Base-by-base conservation (phyloP, 1,284 basidiomycete genomes). In the Sanghuangporus sanghuang region DNA sequence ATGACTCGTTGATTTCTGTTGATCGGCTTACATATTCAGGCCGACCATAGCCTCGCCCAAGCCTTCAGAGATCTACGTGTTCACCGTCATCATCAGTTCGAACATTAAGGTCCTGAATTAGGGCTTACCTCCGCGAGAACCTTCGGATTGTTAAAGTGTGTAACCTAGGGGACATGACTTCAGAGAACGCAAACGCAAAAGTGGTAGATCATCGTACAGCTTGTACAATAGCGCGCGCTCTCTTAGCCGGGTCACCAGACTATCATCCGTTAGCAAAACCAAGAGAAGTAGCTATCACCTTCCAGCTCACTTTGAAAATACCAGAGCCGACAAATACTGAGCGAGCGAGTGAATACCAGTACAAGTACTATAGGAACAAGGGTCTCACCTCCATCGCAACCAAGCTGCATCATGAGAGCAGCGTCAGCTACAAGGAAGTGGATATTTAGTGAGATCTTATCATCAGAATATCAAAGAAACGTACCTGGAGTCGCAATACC, bases 351-450 rank as follows among this genome's bases (percentile, higher is more conserved):
- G 62, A 66, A 32, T 40, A 18, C 12, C 36, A 52, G 4, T 11
- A 16, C 44, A 67, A 65, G 63, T 2, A 54, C 50, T 8, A 52
- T 18, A 39, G 21, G 59, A 57, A 59, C n/a, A 54, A n/a, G 6
- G 49, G 48, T 77, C 83, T 68, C 71, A 93, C 93, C 93, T 81
- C 97, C 96, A 74, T 99, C 96, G 75, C 94, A 96, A 57, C 96
- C 96, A 44, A 99, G 85, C 74, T 98, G 96, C 96, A 99, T 99
- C 96, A 99, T 98, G 68, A 99, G 78, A 3, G 97, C 97, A 23
- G 96, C 97, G 75, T 99, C 96, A 68, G 95, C 91, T 90, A 57
- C 16, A 64, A 14, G 18, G n/a, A 53, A 16, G 14, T 21, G 35
- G 8, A 48, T 16, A 61, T 32, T 53, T n/a, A 59, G 36, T 49